Conservation (phyloP, 495 filamentous ascomycete genomes). For the Aspergillus bertholletiae region DNA sequence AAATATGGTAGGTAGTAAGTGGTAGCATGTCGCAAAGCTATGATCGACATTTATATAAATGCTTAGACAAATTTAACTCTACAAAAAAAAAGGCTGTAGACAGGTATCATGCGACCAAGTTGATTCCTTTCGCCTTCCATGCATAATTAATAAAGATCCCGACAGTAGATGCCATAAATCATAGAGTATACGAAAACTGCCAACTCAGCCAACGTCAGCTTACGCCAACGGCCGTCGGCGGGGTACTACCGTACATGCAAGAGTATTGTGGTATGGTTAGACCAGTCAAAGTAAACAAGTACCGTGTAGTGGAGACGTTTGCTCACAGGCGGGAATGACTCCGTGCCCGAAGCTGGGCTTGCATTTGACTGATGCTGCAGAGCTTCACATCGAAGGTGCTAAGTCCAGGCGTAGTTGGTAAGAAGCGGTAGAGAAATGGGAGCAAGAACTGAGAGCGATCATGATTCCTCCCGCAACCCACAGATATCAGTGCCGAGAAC, state of each 20-base stretch:
- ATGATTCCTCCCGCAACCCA: slow-evolving; percentile 48
- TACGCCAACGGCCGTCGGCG: not conserved
- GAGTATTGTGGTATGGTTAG: not conserved
- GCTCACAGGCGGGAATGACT: not conserved
- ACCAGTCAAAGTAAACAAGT: not conserved
- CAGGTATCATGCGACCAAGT: not conserved
- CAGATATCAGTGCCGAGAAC: slow-evolving; percentile 48
- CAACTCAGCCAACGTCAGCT: not conserved
- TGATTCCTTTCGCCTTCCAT: not conserved
- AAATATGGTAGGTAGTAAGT: no score
- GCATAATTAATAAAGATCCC: not conserved
- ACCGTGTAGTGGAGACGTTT: not conserved
- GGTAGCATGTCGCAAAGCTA: not conserved
- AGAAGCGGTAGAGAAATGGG: not conserved
- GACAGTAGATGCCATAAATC: slow-evolving; percentile 12
- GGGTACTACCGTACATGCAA: not conserved
- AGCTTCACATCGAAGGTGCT: not conserved
- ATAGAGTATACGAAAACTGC: slow-evolving; percentile 5
- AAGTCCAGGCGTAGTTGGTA: not conserved
- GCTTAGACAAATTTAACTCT: no score
- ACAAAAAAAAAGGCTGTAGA: not conserved
- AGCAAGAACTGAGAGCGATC: slow-evolving; percentile 2
- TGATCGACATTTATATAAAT: no score
- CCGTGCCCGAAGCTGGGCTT: not conserved
- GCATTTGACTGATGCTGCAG: not conserved